These are phyloP conservation scores for Coniferiporia sulphurascens DNA, from an alignment of 1,284 basidiomycete genomes.

Conservation along the genomic window DNA sequence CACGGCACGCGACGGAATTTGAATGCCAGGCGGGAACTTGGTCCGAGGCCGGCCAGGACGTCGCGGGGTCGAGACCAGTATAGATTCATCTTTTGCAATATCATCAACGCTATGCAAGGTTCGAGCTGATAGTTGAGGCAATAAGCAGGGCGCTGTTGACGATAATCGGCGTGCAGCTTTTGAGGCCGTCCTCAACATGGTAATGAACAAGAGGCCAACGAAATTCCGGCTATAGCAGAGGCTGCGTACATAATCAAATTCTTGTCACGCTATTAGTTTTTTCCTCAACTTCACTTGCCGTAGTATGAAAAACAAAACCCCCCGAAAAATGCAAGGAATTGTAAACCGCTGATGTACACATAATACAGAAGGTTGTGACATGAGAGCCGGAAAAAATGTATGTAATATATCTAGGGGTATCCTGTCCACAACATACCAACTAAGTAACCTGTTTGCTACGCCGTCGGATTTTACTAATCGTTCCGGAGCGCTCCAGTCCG, in stretches of 20 bases:
- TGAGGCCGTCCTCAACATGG: not conserved
- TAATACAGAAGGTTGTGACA: not conserved
- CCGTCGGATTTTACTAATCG: conserved; percentile 14
- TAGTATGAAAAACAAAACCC: too few relatives aligned
- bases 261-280: not conserved
- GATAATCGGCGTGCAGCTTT: not conserved
- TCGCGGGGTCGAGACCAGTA: too few relatives aligned
- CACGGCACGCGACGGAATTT: not conserved
- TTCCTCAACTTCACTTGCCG: too few relatives aligned
- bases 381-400: not conserved
- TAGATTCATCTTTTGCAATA: not conserved
- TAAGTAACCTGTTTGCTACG: conserved; percentile 7
- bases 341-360: too few relatives aligned
- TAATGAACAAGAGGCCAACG: not conserved
- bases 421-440: not conserved
- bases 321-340: too few relatives aligned
- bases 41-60: not conserved
- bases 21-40: not conserved
- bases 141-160: not conserved
- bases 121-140: not conserved
- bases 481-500: conserved; percentile 14
- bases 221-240: not conserved
- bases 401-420: not conserved
- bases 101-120: not conserved
- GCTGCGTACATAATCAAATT: not conserved